A percentile compares a stretch with the other conserved stretches of the same genome.
phyloP scores from a whole-genome alignment of 305 asterid species.

The Fraxinus dipetala region DNA sequence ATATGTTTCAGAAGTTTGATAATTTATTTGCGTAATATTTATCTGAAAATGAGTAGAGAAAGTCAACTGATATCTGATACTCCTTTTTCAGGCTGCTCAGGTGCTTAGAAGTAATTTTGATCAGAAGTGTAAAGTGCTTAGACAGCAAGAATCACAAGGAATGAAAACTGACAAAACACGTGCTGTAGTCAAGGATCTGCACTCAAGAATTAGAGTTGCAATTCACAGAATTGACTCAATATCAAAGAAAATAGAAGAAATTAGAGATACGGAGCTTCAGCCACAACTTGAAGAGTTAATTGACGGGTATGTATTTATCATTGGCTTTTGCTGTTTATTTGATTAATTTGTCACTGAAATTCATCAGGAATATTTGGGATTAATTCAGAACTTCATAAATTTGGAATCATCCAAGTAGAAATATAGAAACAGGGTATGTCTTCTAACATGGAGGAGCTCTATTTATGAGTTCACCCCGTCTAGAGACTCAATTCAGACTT shows the following conservation, averaged over 20 bases:
- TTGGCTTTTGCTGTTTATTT: not conserved
- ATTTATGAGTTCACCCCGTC: not conserved
- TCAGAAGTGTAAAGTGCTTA: constrained; percentile 69
- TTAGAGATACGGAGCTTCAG: constrained; percentile 88
- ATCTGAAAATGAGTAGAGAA: not conserved
- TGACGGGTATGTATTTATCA: constrained; percentile 60
- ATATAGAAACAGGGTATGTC: not conserved
- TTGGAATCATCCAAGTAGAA: not conserved
- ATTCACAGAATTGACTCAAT: constrained; percentile 83
- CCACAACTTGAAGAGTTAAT: constrained; percentile 98
- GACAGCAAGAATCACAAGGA: constrained; percentile 80
- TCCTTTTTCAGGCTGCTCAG: constrained; percentile 67
- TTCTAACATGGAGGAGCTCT: not conserved
- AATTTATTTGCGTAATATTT: not conserved
- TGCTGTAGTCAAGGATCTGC: constrained; percentile 82
- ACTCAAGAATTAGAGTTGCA: constrained; percentile 85
- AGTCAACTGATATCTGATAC: constrained; percentile 9
- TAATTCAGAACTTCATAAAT: not conserved
- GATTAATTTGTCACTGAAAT: not conserved
- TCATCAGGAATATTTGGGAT: not conserved
- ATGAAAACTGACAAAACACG: constrained; percentile 75
- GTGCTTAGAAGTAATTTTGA: constrained; percentile 64
- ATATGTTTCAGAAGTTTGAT: not conserved
- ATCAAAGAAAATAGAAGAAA: constrained; percentile 84
- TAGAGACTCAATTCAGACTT: not conserved